Conservation (phyloP, 768 basidiomycete species). For the Leccinum sublutescens region DNA sequence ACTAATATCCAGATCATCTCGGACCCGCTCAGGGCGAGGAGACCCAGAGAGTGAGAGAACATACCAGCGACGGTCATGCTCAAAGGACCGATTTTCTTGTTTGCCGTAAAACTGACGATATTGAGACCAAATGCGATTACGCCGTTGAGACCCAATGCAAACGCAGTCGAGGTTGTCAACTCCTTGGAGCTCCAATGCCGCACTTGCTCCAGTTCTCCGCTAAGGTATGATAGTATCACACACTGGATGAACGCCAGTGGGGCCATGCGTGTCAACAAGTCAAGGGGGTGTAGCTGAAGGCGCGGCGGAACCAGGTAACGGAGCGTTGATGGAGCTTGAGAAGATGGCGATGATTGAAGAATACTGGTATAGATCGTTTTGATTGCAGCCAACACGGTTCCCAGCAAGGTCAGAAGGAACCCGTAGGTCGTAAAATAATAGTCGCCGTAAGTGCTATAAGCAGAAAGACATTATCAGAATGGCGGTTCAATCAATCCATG, state of each 20-base stretch:
- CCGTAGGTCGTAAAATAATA: constrained; percentile 89
- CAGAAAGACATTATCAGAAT: background rate
- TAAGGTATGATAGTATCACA: constrained; percentile 67
- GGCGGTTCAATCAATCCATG: background rate
- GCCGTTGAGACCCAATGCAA: constrained; percentile 74
- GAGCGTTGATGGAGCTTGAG: constrained; percentile 14
- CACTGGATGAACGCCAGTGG: constrained; percentile 92
- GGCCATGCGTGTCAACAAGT: constrained; percentile 85
- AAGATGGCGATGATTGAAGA: constrained; percentile 50
- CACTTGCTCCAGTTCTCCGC: constrained; percentile 77
- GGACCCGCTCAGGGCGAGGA: constrained; percentile 7
- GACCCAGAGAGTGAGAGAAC: constrained; percentile 22
- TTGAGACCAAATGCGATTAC: constrained; percentile 89
- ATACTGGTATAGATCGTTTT: constrained; percentile 92
- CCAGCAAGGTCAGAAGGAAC: constrained; percentile 82
- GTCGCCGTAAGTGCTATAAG: constrained; percentile 83
- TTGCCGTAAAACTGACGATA: constrained; percentile 94
- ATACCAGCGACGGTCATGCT: constrained; percentile 89
- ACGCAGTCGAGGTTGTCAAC: constrained; percentile 38
- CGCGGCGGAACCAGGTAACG: constrained; percentile 32
- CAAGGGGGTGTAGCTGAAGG: constrained; percentile 67
- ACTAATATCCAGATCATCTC: background rate
- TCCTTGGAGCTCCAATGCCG: constrained; percentile 44
- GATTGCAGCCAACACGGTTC: constrained; percentile 87
- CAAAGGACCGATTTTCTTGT: constrained; percentile 84